A percentile compares a stretch with the other conserved stretches of the same genome.
phyloP scores from a whole-genome alignment of 192 early-diverging fungal species.

The Coemansia sp. region DNA sequence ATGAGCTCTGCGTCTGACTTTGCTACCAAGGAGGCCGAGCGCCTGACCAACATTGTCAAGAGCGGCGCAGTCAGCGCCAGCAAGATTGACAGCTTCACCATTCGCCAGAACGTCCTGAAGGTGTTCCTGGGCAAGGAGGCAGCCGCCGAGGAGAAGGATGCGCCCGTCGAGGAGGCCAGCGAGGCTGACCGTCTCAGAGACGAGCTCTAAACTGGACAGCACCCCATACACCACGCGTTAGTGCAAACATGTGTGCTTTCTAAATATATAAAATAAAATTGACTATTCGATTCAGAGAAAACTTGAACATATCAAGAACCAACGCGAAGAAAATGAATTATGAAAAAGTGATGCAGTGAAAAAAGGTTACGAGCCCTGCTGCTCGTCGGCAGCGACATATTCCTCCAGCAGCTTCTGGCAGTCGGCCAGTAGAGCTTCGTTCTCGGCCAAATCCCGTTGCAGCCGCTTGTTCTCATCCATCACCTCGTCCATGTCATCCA shows the following conservation, averaged over 20 bases:
- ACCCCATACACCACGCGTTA: no score
- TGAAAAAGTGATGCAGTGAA: neutral
- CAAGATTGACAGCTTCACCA: constrained; percentile 83
- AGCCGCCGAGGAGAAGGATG: constrained; percentile 19
- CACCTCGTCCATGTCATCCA: constrained; percentile 49
- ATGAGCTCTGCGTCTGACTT: constrained; percentile 68
- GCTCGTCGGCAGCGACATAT: constrained; percentile 31
- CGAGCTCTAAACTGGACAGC: constrained; percentile 37
- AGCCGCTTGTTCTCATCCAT: constrained; percentile 40
- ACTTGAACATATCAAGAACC: neutral
- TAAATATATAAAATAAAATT: no score
- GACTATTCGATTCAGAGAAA: no score
- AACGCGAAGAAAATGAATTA: neutral
- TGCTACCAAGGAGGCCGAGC: constrained; percentile 73
- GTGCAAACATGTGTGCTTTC: no score
- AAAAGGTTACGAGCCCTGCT: neutral
- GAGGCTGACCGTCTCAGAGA: constrained; percentile 46
- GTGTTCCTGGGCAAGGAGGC: constrained; percentile 53
- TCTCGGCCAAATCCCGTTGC: constrained; percentile 33
- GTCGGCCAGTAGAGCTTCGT: constrained; percentile 43
- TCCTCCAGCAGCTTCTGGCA: constrained; percentile 50
- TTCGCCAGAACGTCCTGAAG: constrained; percentile 82
- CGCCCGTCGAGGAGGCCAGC: constrained; percentile 14
- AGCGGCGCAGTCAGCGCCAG: constrained; percentile 63
- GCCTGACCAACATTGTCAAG: constrained; percentile 76